These are phyloP conservation scores for Hypoxylon sp. DNA, from an alignment of 2,329 filamentous ascomycete genomes.

Conservation along the genomic window DNA sequence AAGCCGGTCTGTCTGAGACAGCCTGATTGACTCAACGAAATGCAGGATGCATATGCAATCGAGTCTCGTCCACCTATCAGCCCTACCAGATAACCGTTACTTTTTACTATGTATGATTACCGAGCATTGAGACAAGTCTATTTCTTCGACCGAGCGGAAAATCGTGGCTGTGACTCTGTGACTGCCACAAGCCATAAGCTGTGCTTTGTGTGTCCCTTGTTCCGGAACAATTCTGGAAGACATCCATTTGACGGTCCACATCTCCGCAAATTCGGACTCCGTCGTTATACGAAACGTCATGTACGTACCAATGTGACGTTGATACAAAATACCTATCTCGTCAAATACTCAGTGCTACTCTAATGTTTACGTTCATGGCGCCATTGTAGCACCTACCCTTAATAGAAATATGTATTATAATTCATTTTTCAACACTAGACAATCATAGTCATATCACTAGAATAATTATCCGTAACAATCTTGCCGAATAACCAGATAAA, in stretches of 20 bases:
- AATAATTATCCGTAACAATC: neutral
- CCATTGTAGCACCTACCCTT: constrained; percentile 1
- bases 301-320: neutral
- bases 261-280: constrained; percentile 25
- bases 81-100: constrained; percentile 33
- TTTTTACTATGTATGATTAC: constrained; percentile 1
- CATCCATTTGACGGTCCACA: constrained; percentile 17
- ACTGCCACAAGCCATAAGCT: constrained; percentile 22
- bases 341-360: no score
- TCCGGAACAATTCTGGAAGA: constrained; percentile 42
- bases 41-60: constrained; percentile 15
- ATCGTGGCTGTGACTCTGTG: constrained; percentile 36
- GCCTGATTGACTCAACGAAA: constrained; percentile 21
- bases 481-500: neutral
- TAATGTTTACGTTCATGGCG: constrained; percentile 8
- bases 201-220: constrained; percentile 17
- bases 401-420: constrained; percentile 2
- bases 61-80: constrained; percentile 29
- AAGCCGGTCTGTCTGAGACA: constrained; percentile 27
- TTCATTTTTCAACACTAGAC: neutral
- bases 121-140: constrained; percentile 12
- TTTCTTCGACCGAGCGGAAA: constrained; percentile 14
- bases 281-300: constrained; percentile 22
- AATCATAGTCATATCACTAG: neutral
- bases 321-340: no score